Evolutionary conservation across 345 rosid genomes (phyloP).

Genomic region (Euphorbia tirucalli): DNA sequence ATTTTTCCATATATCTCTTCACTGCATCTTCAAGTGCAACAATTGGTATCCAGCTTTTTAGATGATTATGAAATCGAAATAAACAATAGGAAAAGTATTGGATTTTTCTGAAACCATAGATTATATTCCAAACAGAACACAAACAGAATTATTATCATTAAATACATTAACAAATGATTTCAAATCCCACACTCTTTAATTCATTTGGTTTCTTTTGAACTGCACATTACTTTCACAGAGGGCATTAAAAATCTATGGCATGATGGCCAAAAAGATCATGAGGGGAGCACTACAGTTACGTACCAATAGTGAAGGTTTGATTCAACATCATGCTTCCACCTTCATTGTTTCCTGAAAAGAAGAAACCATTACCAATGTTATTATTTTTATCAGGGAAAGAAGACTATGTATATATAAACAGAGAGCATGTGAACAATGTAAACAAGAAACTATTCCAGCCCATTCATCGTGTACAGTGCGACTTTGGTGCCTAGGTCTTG

Average conservation of each 20-base stretch:
- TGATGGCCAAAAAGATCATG: neutral
- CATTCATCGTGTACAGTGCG: neutral
- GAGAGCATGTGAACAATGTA: neutral
- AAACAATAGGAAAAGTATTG: neutral
- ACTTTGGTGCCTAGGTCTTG: neutral
- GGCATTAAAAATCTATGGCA: constrained; percentile 2
- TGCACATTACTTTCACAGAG: neutral
- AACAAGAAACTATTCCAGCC: neutral
- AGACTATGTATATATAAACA: neutral
- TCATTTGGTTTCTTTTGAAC: neutral
- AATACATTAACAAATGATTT: neutral
- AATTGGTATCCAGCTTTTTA: neutral
- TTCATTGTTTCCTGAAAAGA: constrained; percentile 65
- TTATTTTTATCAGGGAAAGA: neutral
- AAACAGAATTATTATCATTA: neutral
- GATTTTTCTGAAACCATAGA: neutral
- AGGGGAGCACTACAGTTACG: neutral
- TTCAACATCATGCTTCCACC: constrained; percentile 73
- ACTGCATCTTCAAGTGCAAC: neutral
- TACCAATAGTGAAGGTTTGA: constrained; percentile 94
- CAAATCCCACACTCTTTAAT: neutral
- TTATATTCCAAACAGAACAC: neutral
- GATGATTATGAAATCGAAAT: too few relatives aligned
- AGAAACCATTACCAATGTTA: neutral
- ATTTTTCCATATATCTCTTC: neutral